phyloP scores from a whole-genome alignment of 768 basidiomycete genomes.

The Termitomyces sp. region DNA sequence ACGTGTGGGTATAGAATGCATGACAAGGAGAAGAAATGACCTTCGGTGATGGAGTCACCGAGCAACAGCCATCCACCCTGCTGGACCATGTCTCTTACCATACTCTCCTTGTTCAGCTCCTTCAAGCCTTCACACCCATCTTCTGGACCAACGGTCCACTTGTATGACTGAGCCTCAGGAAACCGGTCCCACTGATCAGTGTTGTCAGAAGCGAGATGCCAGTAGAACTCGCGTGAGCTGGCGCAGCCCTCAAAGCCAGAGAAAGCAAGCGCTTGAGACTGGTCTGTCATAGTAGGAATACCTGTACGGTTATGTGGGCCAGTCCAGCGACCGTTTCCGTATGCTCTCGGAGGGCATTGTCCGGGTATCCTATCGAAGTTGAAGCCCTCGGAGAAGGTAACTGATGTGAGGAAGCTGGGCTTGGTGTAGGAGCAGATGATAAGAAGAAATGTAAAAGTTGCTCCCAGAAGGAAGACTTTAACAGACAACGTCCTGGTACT shows the following conservation, averaged over 20 bases:
- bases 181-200: constrained; percentile 44
- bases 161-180: constrained; percentile 44
- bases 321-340: constrained; percentile 33
- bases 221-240: constrained; percentile 52
- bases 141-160: constrained; percentile 42
- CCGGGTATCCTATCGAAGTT: constrained; percentile 8
- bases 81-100: constrained; percentile 56
- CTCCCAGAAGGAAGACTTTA: constrained; percentile 16
- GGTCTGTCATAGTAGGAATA: constrained; percentile 25
- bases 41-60: constrained; percentile 67
- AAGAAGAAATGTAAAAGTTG: constrained; percentile 15
- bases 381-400: neutral
- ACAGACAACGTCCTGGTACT: constrained; percentile 15
- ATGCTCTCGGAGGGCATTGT: constrained; percentile 26
- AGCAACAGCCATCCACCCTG: constrained; percentile 67
- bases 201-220: constrained; percentile 57
- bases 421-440: constrained; percentile 20
- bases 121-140: constrained; percentile 33
- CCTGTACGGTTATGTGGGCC: constrained; percentile 25
- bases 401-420: constrained; percentile 3
- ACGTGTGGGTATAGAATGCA: constrained; percentile 65
- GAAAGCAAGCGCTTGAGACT: constrained; percentile 41
- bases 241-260: constrained; percentile 61
- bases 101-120: constrained; percentile 31
- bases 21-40: constrained; percentile 70